Base-by-base conservation (phyloP, 768 basidiomycete genomes). In the Lyophyllum shimeji region DNA sequence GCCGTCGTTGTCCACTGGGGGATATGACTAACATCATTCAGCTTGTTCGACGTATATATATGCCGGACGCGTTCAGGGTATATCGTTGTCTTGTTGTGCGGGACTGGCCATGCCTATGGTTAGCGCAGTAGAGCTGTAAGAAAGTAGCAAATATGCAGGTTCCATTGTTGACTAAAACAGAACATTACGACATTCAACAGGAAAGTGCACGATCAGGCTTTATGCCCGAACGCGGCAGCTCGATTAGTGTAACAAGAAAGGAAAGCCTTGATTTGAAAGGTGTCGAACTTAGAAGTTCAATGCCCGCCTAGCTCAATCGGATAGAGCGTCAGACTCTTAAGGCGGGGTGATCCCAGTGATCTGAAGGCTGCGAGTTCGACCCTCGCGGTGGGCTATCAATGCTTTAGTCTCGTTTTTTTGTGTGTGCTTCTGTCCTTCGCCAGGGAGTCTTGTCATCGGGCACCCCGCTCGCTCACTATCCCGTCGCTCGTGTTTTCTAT, bases 361-460 rank as follows among this genome's bases (percentile, higher is more conserved):
- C 85, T 87, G 83, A 87, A 87, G 85, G 85, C 82, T 87, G 85
- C 85, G 85, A 84, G 85, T 87, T 87, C 84, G 85, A 87, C 79
- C 85, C 85, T 84, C 85, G 85, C 85, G 84, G 83, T 86, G 84
- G 85, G 85, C 85, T 86, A 83, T n/a, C 6, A 17, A 25, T 46
- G 6, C n/a, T n/a, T n/a, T n/a, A n/a, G 39, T 40, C 9, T 40
- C 29, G n/a, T 46, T 46, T 7, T 34, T 49, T 49, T n/a, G 24
- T 33, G 12, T 33, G 6, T 12, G 12, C 6, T 33, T 33, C n/a
- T n/a, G 12, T 33, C 12, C 12, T 33, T 6, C 31, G 7, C 12
- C 12, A 12, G 31, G 12, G 31, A 33, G 31, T 12, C 31, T 33
- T 33, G 31, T 33, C 12, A 6, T 33, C 31, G 7, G 31, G 7